Percentiles rank a stretch among this genome's conserved stretches.
Evolutionary conservation across 192 early-diverging fungal genomes (phyloP).

Genomic region (Pilobolus umbonatus): DNA sequence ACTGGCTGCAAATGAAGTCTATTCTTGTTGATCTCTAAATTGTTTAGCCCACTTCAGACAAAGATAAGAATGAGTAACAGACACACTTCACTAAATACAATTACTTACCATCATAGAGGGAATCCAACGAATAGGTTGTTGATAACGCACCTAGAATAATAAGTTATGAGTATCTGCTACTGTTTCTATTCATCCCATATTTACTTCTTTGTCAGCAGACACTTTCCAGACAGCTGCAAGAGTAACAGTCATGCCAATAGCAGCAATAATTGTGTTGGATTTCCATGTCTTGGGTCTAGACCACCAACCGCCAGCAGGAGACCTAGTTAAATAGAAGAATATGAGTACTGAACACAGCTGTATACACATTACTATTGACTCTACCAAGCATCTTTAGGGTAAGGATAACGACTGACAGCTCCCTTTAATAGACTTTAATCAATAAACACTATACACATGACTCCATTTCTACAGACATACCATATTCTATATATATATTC

Average conservation of each 20-base stretch:
- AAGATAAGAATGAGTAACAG: slow-evolving; percentile 10
- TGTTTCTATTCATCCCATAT: background rate
- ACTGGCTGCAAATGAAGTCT: no score
- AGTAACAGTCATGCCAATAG: slow-evolving; percentile 32
- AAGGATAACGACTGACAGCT: slow-evolving; percentile 24
- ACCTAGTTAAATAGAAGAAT: slow-evolving; percentile 16
- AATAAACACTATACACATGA: no score
- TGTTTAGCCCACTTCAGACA: slow-evolving; percentile 37
- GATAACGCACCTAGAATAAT: slow-evolving; percentile 33
- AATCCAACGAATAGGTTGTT: slow-evolving; percentile 43
- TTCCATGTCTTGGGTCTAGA: slow-evolving; percentile 42
- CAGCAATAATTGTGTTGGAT: slow-evolving; percentile 36
- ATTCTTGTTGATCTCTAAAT: slow-evolving; percentile 32
- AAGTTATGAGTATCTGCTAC: no score
- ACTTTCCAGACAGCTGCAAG: slow-evolving; percentile 36
- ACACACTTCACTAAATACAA: no score
- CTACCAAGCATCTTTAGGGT: slow-evolving; percentile 23
- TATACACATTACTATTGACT: background rate
- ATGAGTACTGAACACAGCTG: background rate
- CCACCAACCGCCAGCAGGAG: slow-evolving; percentile 49
- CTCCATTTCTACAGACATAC: no score
- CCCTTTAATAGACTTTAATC: no score
- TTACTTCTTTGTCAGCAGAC: slow-evolving; percentile 39
- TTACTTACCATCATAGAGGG: slow-evolving; percentile 45
- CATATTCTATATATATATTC: no score